A percentile compares a stretch with the other conserved stretches of the same genome.
These are phyloP conservation scores for Pythium insidiosum DNA, from an alignment of 352 stramenopile genomes.

Conservation along the genomic window DNA sequence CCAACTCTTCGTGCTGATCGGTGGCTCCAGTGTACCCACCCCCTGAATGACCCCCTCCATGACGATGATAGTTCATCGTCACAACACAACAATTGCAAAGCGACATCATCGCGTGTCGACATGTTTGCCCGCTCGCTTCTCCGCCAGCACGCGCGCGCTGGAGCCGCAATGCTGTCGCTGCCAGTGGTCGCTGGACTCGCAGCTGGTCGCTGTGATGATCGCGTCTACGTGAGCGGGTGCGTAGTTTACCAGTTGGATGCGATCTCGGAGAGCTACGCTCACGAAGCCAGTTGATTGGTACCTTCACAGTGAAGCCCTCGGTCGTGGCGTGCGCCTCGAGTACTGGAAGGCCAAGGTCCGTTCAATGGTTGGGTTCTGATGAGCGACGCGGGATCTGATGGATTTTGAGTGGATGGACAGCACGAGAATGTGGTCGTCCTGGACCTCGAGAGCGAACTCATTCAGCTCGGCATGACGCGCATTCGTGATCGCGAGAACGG, in stretches of 20 bases:
- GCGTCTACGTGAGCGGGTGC: constrained; percentile 67
- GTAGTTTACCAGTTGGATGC: too few species aligned
- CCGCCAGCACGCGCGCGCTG: constrained; percentile 7
- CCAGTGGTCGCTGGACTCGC: constrained; percentile 19
- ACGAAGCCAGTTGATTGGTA: neutral
- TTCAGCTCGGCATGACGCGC: constrained; percentile 75
- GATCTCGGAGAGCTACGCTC: neutral
- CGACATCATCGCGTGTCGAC: too few species aligned
- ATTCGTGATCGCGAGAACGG: constrained; percentile 69
- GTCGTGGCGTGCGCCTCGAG: constrained; percentile 71
- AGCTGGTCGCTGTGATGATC: constrained; percentile 33
- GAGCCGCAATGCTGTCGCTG: constrained; percentile 25
- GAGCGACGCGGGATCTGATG: neutral
- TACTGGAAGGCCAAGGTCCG: constrained; percentile 81
- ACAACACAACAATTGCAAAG: too few species aligned
- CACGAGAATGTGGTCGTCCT: constrained; percentile 84
- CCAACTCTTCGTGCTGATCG: too few species aligned
- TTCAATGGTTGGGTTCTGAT: neutral
- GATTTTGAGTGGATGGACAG: constrained; percentile 14
- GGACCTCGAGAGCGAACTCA: constrained; percentile 78
- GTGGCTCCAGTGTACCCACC: too few species aligned
- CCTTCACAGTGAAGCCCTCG: constrained; percentile 52
- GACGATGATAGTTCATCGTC: too few species aligned
- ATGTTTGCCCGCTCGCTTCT: constrained; percentile 19
- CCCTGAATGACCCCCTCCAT: too few species aligned